Evolutionary conservation across 2,329 filamentous ascomycete genomes (phyloP).

Genomic region (Apiospora rasikravindrae): DNA sequence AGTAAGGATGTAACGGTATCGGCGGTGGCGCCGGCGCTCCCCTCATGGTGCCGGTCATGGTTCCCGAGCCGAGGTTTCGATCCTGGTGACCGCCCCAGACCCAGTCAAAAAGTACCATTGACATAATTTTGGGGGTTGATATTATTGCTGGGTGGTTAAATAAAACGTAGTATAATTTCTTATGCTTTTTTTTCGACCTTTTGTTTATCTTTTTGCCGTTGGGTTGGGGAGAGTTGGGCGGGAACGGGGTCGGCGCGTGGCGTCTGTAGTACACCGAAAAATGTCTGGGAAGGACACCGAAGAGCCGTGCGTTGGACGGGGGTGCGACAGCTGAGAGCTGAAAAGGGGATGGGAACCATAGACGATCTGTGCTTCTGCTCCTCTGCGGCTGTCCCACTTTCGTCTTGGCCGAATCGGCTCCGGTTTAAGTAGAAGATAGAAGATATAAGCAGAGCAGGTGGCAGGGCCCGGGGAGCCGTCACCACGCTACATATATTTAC

Average conservation of each 20-base stretch:
- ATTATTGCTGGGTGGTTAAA: not conserved
- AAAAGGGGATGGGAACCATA: not conserved
- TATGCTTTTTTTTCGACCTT: not conserved
- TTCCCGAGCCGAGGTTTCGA: not conserved
- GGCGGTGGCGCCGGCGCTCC: not conserved
- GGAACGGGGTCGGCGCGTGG: not conserved
- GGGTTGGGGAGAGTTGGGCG: not conserved
- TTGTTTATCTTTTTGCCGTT: too few relatives aligned
- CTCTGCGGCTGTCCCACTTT: not conserved
- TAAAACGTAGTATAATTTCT: not conserved
- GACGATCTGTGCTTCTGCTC: not conserved
- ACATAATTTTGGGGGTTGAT: not conserved
- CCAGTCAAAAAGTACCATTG: not conserved
- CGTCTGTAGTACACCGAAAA: not conserved
- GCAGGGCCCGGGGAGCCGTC: not conserved
- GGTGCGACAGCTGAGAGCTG: not conserved
- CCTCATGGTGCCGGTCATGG: not conserved
- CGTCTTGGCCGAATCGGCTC: not conserved
- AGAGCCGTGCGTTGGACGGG: not conserved
- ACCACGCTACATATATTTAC: not conserved
- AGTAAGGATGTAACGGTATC: slow-evolving; percentile 53
- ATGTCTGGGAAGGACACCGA: not conserved
- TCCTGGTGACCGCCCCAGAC: not conserved
- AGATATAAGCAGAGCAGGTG: not conserved
- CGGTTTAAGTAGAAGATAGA: not conserved